Evolutionary conservation across 352 stramenopile species (phyloP).

Genomic region (Globisporangium lucens): DNA sequence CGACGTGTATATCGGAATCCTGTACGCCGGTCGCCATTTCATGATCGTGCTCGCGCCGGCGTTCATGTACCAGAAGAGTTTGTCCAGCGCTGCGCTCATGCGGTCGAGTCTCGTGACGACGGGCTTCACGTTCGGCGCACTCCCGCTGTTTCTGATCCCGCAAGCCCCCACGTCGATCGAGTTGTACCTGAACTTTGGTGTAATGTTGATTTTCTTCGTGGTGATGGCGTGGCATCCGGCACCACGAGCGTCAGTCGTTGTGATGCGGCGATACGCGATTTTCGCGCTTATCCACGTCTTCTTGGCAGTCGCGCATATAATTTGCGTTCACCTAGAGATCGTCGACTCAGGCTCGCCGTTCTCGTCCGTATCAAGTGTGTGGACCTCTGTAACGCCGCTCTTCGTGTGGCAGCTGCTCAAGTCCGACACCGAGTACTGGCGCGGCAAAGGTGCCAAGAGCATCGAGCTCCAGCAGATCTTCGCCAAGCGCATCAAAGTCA

Average conservation of each 20-base stretch:
- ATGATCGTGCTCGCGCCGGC: conserved; percentile 50
- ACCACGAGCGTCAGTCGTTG: conserved; percentile 18
- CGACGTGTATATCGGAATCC: conserved; percentile 20
- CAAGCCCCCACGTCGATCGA: background rate
- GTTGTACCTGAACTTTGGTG: conserved; percentile 13
- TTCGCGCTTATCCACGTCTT: conserved; percentile 48
- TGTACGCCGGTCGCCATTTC: conserved; percentile 58
- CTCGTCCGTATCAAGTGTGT: conserved; percentile 52
- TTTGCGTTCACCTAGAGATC: conserved; percentile 37
- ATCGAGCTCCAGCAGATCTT: conserved; percentile 41
- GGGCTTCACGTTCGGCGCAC: conserved; percentile 32
- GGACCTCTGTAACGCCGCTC: conserved; percentile 37
- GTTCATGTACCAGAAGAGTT: conserved; percentile 62
- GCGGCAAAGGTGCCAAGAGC: conserved; percentile 43
- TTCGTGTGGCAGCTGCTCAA: conserved; percentile 58
- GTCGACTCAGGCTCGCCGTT: conserved; percentile 50
- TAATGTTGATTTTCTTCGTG: conserved; percentile 8
- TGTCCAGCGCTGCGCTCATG: conserved; percentile 35
- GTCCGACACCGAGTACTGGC: conserved; percentile 59
- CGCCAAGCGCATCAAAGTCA: conserved; percentile 35
- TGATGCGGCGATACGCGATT: conserved; percentile 39
- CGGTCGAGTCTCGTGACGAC: conserved; percentile 17
- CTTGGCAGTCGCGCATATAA: conserved; percentile 39
- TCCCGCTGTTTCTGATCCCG: conserved; percentile 17
- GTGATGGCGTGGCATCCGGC: conserved; percentile 21